A percentile compares a stretch with the other conserved stretches of the same genome.
phyloP scores from a whole-genome alignment of 495 filamentous ascomycete genomes.

The Clavariopsis aquatica region DNA sequence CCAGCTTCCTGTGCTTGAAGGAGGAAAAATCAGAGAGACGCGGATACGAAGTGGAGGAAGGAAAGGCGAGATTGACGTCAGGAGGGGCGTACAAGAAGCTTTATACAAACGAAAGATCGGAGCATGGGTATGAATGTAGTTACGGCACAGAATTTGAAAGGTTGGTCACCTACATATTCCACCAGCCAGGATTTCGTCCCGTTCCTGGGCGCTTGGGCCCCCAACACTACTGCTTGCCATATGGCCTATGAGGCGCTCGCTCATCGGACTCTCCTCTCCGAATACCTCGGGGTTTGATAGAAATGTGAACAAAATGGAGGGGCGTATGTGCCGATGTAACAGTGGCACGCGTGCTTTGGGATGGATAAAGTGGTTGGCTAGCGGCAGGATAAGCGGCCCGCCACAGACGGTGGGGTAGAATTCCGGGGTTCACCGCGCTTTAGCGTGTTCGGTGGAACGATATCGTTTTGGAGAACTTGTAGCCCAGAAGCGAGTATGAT shows the following conservation, averaged over 20 bases:
- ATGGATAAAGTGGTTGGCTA: slow-evolving; percentile 12
- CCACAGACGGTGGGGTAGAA: background rate
- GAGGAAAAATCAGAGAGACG: background rate
- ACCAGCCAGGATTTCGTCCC: slow-evolving; percentile 6
- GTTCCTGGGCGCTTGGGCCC: background rate
- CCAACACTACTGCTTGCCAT: slow-evolving; percentile 11
- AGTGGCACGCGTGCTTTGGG: slow-evolving; percentile 1
- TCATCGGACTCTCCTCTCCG: background rate
- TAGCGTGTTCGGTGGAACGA: background rate
- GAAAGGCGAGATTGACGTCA: background rate
- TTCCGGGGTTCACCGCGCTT: background rate
- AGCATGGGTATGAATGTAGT: slow-evolving; percentile 6
- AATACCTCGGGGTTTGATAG: background rate
- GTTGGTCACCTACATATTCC: slow-evolving; percentile 12
- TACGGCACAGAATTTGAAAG: background rate
- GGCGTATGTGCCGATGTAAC: background rate
- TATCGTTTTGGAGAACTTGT: too few species aligned
- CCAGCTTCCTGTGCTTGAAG: slow-evolving; percentile 1
- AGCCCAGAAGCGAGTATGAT: too few species aligned
- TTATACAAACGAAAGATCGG: slow-evolving; percentile 2
- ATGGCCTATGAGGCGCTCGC: background rate
- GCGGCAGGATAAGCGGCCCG: slow-evolving; percentile 12
- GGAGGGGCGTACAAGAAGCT: background rate
- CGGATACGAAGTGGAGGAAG: background rate
- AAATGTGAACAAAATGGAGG: background rate